Evolutionary conservation across 225 moss, liverwort and hornwort species (phyloP), one percentile per base, ranked within the genome.

Genomic region (Pseudoscleropodium purum): DNA sequence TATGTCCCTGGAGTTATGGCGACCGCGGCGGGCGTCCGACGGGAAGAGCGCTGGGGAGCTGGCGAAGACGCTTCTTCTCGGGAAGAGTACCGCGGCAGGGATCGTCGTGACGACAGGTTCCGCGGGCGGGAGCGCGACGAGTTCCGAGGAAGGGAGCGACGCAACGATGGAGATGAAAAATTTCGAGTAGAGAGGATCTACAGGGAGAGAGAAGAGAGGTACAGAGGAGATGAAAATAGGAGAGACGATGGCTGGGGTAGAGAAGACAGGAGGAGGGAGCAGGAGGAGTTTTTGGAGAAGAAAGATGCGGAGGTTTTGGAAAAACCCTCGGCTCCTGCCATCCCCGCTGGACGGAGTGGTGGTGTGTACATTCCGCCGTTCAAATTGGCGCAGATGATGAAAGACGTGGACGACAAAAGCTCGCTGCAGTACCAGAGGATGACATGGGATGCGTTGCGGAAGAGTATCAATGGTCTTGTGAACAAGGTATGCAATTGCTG

Each of bases 311-410:
- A 66, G 74, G 45, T 45, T 56, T 52, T 89, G 82, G 89, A 92
- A 84, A 87, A 82, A 54, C 79, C 79, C 29, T 47, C 85, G n/a
- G 89, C 86, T 63, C 87, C 90, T 63, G 65, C 81, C 16, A 21
- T 81, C 36, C 73, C 92, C 15, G 37, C 94, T 6, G 97, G 96
- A 86, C 92, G 96, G 67, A 98, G 96, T 86, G 97, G 97, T 31
- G 97, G 97, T 81, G 96, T 96, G 57, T 98, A 96, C 37, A 92
- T 98, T 85, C 96, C 97, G n/a, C 96, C 97, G 17, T 98, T 98
- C 85, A 98, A 98, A 91, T 92, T 98, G 89, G 97, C 96, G 60
- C 97, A 98, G 91, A 97, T 97, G 98, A 94, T 97, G 92, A 96
- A 90, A 85, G 98, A 97, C 33, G 91, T 97, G 29, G 91, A 96